Base-by-base conservation (phyloP, 2,329 filamentous ascomycete species). In the Plectosphaerella cucumerina region DNA sequence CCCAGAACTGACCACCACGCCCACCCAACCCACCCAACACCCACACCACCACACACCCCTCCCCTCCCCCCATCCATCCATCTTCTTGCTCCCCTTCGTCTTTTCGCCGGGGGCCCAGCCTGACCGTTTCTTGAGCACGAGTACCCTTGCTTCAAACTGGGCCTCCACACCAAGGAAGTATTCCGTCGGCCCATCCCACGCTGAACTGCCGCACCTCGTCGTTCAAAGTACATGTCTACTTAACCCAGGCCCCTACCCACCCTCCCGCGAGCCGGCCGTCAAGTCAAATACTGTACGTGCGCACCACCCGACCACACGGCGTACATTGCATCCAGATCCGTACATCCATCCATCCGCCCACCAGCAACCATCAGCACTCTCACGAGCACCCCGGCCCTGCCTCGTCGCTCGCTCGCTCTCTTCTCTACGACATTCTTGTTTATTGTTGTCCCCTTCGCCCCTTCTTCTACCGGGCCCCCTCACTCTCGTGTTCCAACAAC, bases 341-440 rank as follows among this genome's bases (percentile, higher is more conserved):
- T 42, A 42, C 39, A 42, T 42, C 39, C 39, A 18, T 20, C 18
- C 26, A 31, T 31, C 26, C 26, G 12, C 26, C 26, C 26, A 31
- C 23, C 23, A 26, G 23, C 5, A 26, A n/a, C n/a, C n/a, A n/a
- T n/a, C 26, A 31, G 26, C 8, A 42, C 39, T 42, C 39, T 42
- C 39, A 42, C 39, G 39, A 42, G 39, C 39, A 42, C 39, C 39
- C 15, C 39, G 8, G 31, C 50, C 47, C 50, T 23, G 34, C 37
- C 18, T 14, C 21, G n/a, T 43, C 22, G 20, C 37, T 46, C 46
- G 39, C 46, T 43, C 22, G 20, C 37, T 46, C 46, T 44, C 46
- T 22, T 50, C 39, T 41, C 50, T 51, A 48, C 54, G 54, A 53
- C 53, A 50, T 45, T 50, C 54, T 50, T 56, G 53, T 56, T 56